Conservation (phyloP, 345 rosid genomes). For the Eucalyptus pauciflora region DNA sequence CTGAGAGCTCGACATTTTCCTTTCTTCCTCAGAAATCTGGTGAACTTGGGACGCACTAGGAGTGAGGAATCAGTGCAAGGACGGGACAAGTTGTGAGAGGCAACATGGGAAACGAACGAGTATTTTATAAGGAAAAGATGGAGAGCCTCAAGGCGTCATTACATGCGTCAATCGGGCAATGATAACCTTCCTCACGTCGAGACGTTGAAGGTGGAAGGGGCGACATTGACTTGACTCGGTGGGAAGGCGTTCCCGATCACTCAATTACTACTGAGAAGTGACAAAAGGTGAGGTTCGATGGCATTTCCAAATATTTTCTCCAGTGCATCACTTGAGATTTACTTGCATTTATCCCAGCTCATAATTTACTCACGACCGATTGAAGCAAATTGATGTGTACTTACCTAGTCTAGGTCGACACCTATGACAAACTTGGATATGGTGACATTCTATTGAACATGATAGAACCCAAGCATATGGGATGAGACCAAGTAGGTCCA, state of each 20-base stretch:
- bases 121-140: background rate
- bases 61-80: background rate
- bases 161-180: background rate
- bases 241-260: background rate
- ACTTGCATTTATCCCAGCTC: background rate
- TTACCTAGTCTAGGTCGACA: background rate
- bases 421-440: background rate
- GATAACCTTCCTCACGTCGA: background rate
- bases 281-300: background rate
- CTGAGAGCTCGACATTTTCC: slow-evolving; percentile 55
- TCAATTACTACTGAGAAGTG: background rate
- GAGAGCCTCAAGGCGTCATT: background rate
- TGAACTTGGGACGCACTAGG: background rate
- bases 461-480: background rate
- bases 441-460: background rate
- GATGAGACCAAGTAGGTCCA: background rate
- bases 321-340: background rate
- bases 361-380: background rate
- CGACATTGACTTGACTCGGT: background rate
- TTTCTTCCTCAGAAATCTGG: background rate
- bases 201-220: background rate
- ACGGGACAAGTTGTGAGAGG: background rate
- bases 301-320: background rate
- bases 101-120: background rate
- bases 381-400: background rate